phyloP scores from a whole-genome alignment of 345 rosid genomes.

The Eucalyptus decipiens region DNA sequence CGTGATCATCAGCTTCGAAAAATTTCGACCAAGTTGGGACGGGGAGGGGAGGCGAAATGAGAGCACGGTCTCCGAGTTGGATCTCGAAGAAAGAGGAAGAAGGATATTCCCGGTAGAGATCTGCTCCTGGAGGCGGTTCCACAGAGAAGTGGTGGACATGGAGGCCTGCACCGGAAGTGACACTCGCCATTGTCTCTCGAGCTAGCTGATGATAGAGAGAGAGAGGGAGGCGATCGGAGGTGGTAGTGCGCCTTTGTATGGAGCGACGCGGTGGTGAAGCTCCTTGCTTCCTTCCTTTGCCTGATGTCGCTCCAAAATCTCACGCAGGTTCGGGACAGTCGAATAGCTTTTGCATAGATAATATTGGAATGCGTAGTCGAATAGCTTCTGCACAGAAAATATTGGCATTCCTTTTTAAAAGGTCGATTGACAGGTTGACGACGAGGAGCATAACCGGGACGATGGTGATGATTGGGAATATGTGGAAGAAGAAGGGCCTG shows the following conservation, averaged over 20 bases:
- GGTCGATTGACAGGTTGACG: too few relatives aligned
- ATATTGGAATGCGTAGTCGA: too few relatives aligned
- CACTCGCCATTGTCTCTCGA: constrained; percentile 44
- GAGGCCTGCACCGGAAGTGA: constrained; percentile 84
- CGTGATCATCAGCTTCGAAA: not conserved
- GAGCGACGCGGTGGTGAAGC: not conserved
- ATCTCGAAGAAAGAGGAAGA: not conserved
- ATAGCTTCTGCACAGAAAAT: too few relatives aligned
- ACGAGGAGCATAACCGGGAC: too few relatives aligned
- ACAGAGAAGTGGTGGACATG: constrained; percentile 52
- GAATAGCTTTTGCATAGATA: too few relatives aligned
- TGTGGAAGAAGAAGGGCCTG: too few relatives aligned
- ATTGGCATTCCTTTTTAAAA: too few relatives aligned
- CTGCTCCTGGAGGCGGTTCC: constrained; percentile 82
- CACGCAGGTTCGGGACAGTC: not conserved
- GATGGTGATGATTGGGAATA: too few relatives aligned
- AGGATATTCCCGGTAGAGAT: constrained; percentile 81
- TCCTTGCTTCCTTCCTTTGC: not conserved
- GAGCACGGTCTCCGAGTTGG: not conserved
- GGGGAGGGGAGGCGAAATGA: not conserved
- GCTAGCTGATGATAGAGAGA: not conserved
- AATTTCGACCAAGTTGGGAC: not conserved
- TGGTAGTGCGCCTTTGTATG: not conserved
- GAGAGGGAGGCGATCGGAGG: not conserved
- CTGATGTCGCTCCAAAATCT: not conserved